Evolutionary conservation across 1,139 yeast species (phyloP).

Genomic region (Candida pseudoviswanathii): DNA sequence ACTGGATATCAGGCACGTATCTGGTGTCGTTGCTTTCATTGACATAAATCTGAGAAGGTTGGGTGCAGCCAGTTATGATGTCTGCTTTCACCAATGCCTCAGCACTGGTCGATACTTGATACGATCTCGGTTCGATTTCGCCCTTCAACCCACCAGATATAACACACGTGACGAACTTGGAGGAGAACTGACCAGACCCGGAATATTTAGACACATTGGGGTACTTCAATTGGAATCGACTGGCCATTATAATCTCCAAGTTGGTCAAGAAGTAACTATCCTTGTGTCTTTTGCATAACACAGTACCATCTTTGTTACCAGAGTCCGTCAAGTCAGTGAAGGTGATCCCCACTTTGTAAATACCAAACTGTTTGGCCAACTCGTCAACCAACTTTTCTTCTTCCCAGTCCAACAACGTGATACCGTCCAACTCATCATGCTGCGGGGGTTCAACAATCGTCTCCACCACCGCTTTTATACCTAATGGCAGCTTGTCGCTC

Average conservation of each 20-base stretch:
- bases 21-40: slow-evolving; percentile 69
- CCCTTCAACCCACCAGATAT: slow-evolving; percentile 84
- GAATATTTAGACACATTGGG: slow-evolving; percentile 73
- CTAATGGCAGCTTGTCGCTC: slow-evolving; percentile 85
- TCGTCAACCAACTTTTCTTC: slow-evolving; percentile 55
- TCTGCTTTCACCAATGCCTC: slow-evolving; percentile 89
- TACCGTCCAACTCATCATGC: slow-evolving; percentile 81
- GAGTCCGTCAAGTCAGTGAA: slow-evolving; percentile 91
- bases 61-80: slow-evolving; percentile 83
- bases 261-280: slow-evolving; percentile 89
- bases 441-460: slow-evolving; percentile 95
- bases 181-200: slow-evolving; percentile 69
- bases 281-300: slow-evolving; percentile 88
- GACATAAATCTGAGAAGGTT: slow-evolving; percentile 85
- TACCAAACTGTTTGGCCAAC: slow-evolving; percentile 63
- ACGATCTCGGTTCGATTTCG: slow-evolving; percentile 87
- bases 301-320: slow-evolving; percentile 85
- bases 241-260: slow-evolving; percentile 84
- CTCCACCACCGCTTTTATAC: slow-evolving; percentile 91
- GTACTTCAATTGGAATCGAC: slow-evolving; percentile 66
- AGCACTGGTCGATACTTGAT: slow-evolving; percentile 86
- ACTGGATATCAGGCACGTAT: slow-evolving; percentile 94
- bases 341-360: slow-evolving; percentile 75
- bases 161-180: slow-evolving; percentile 92
- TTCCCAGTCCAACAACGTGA: slow-evolving; percentile 63